phyloP scores from a whole-genome alignment of 805 yeast genomes.

The Lachancea quebecensis region DNA sequence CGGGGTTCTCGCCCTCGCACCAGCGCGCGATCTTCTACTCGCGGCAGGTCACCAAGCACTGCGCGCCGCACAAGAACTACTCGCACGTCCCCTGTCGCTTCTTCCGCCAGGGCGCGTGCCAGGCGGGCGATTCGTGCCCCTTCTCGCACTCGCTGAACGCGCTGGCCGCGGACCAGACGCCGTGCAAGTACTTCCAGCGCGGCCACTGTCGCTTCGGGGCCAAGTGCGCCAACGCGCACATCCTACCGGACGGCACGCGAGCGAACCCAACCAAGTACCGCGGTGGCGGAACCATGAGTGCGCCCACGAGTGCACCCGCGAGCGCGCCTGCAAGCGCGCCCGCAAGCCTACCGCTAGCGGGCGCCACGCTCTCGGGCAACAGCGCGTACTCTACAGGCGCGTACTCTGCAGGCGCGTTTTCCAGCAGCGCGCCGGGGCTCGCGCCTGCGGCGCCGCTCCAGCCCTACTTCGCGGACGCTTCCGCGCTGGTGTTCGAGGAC shows the following conservation, averaged over 20 bases:
- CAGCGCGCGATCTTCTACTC: slow-evolving; percentile 24
- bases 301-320: too few species aligned
- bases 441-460: neutral
- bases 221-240: slow-evolving; percentile 91
- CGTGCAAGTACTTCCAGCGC: slow-evolving; percentile 87
- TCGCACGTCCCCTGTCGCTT: slow-evolving; percentile 96
- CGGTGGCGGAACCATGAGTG: slow-evolving; percentile 20
- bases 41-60: slow-evolving; percentile 23
- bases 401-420: too few species aligned
- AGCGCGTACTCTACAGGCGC: too few species aligned
- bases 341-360: neutral
- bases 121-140: slow-evolving; percentile 89
- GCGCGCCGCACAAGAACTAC: slow-evolving; percentile 22
- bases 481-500: slow-evolving; percentile 1
- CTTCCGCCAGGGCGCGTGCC: slow-evolving; percentile 86
- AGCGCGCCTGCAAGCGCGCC: neutral
- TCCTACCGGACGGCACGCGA: slow-evolving; percentile 81
- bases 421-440: too few species aligned
- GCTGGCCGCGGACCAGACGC: slow-evolving; percentile 36
- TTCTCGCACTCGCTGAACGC: slow-evolving; percentile 72
- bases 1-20: slow-evolving; percentile 20
- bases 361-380: too few species aligned
- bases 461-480: neutral
- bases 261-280: slow-evolving; percentile 41
- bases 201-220: slow-evolving; percentile 96